Percentiles rank a stretch among this genome's conserved stretches.
phyloP scores from a whole-genome alignment of 169 alveolate species.

The Eimeria praecox region DNA sequence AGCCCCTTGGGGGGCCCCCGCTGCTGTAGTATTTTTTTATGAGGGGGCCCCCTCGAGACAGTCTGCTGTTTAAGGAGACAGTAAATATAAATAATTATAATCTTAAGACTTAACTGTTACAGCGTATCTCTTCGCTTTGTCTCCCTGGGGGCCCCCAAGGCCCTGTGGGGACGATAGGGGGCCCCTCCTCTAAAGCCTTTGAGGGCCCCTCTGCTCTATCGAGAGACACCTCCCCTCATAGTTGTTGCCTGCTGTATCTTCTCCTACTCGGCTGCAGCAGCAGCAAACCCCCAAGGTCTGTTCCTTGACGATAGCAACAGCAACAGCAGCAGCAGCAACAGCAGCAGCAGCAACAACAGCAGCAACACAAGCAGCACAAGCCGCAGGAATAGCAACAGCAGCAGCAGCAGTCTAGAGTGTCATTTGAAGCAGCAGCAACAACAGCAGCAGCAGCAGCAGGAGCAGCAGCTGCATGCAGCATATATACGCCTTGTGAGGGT shows the following conservation, averaged over 20 bases:
- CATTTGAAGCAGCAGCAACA: constrained; percentile 7
- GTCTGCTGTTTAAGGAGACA: too few relatives aligned
- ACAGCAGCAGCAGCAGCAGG: constrained; percentile 2
- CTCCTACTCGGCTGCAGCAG: too few relatives aligned
- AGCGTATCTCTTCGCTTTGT: too few relatives aligned
- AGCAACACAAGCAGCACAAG: background rate
- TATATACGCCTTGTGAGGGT: background rate
- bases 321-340: background rate
- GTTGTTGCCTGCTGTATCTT: too few relatives aligned
- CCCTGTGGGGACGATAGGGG: too few relatives aligned
- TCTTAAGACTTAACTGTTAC: too few relatives aligned
- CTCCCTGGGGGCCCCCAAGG: too few relatives aligned
- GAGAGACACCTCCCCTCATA: background rate
- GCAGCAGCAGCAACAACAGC: constrained; percentile 7
- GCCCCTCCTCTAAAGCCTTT: background rate
- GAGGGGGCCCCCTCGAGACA: too few relatives aligned
- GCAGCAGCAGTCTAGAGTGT: background rate
- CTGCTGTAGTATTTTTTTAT: too few relatives aligned
- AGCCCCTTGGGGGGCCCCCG: too few relatives aligned
- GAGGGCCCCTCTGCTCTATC: background rate
- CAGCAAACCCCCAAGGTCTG: background rate
- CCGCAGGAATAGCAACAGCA: background rate
- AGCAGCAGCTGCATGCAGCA: background rate
- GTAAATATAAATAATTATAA: too few relatives aligned
- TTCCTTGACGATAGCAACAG: background rate